phyloP scores from a whole-genome alignment of 2,329 filamentous ascomycete genomes.

The Fusarium sp. region DNA sequence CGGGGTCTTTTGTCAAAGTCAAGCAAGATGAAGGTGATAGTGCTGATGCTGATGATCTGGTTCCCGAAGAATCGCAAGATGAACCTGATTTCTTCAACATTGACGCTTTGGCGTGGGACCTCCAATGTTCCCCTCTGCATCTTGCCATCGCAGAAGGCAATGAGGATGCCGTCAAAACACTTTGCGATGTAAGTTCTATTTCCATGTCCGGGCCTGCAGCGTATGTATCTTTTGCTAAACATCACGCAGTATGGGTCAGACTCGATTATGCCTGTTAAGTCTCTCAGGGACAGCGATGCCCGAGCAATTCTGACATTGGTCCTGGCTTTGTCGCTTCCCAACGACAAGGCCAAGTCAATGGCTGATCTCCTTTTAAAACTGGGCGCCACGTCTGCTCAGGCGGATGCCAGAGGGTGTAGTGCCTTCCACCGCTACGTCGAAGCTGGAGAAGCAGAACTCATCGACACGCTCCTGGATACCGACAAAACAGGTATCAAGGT shows the following conservation, averaged over 20 bases:
- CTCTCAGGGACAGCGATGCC: conserved; percentile 63
- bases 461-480: conserved; percentile 63
- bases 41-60: conserved; percentile 50
- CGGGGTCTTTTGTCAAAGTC: conserved; percentile 81
- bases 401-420: conserved; percentile 72
- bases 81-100: conserved; percentile 85
- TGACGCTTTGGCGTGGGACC: conserved; percentile 84
- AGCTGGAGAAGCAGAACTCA: conserved; percentile 59
- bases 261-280: conserved; percentile 78
- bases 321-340: conserved; percentile 73
- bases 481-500: conserved; percentile 71
- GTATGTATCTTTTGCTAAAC: conserved; percentile 12
- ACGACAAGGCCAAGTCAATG: conserved; percentile 74
- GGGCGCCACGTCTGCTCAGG: conserved; percentile 79
- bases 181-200: conserved; percentile 66
- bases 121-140: conserved; percentile 78
- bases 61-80: conserved; percentile 66
- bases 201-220: neutral
- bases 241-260: conserved; percentile 77
- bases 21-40: conserved; percentile 56
- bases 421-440: conserved; percentile 73
- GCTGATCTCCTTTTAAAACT: conserved; percentile 72
- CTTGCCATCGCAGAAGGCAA: conserved; percentile 82
- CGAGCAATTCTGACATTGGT: conserved; percentile 76
- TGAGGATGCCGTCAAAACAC: conserved; percentile 72